Base-by-base conservation (phyloP, 2,329 filamentous ascomycete genomes). In the Aureobasidium mangrovei region DNA sequence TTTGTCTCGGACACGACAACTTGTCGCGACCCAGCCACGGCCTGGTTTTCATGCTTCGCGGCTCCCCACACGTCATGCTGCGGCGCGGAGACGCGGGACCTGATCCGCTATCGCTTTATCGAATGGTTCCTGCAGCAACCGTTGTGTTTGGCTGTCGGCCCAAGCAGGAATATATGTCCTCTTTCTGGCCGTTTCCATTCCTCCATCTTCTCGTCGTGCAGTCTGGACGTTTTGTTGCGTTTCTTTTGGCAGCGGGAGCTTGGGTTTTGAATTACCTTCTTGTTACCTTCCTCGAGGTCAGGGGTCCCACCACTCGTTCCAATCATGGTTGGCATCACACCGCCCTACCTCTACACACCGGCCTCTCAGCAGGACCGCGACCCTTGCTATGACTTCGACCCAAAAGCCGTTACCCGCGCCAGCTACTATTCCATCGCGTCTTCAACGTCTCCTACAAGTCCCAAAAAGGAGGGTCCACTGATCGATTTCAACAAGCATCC, bases 401-500 rank as follows among this genome's bases (percentile, higher is more conserved):
- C 91, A 46, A 94, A 91, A 69, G 86, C 87, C 57, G 79, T 90
- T 46, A 91, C 89, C 26, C 80, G 89, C 65, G 86, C 88, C 58
- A 91, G 86, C 71, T 87, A 67, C 59, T 79, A 81, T 8, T 42
- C 53, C 1, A 35, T 54, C 43, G 38, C 53, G 10, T 79, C 81
- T 9, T 35, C 53, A 42, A 41, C 42, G 43, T 47, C 53, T 18
- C 80, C 81, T 53, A 74, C 80, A 18, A 66, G 68, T 33, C 77
- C 80, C 40, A 85, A 86, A 75, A 79, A 77, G 42, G 77, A 86
- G 52, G 90, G 89, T 0, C 90, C 89, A 9, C 72, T 94, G 59
- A 72, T 96, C 59, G 80, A 85, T 57, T 86, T 95, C 75, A 93
- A 94, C 69, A 79, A 81, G 56, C 91, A 95, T 69, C 90, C 91